Percentiles rank a stretch among this genome's conserved stretches.
Conservation (phyloP, 2,329 filamentous ascomycete species). For the Raffaelea albimanens region DNA sequence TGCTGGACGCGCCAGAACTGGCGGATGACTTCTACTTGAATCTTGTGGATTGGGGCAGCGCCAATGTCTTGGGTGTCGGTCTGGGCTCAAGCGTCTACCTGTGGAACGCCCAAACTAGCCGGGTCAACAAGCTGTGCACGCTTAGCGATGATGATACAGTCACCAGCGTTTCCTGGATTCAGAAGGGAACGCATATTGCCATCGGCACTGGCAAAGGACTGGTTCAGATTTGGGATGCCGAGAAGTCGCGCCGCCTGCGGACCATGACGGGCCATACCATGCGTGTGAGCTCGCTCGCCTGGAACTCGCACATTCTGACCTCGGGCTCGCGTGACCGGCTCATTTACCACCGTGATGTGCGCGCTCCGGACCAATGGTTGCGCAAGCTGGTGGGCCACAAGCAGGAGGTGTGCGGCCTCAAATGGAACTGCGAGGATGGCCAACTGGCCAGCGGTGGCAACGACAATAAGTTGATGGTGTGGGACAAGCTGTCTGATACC, state of each 20-base stretch:
- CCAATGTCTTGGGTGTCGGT: constrained; percentile 87
- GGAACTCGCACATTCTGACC: constrained; percentile 96
- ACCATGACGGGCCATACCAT: constrained; percentile 97
- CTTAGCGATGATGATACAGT: constrained; percentile 72
- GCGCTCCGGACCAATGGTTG: constrained; percentile 83
- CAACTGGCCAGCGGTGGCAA: constrained; percentile 94
- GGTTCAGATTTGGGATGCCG: constrained; percentile 96
- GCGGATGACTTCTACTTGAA: constrained; percentile 98
- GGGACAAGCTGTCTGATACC: constrained; percentile 90
- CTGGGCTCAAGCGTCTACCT: constrained; percentile 92
- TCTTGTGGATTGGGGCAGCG: constrained; percentile 93
- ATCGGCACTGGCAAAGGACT: constrained; percentile 92
- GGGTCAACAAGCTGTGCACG: constrained; percentile 89
- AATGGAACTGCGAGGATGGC: constrained; percentile 94
- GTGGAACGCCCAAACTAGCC: constrained; percentile 90
- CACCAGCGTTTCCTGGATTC: constrained; percentile 97
- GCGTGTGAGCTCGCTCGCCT: constrained; percentile 85
- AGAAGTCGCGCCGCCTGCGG: constrained; percentile 71
- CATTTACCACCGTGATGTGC: constrained; percentile 93
- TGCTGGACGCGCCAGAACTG: constrained; percentile 88
- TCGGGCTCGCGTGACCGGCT: constrained; percentile 88
- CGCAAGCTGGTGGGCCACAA: constrained; percentile 87
- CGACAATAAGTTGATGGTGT: constrained; percentile 98
- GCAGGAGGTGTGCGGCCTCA: constrained; percentile 92
- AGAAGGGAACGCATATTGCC: constrained; percentile 89